A percentile compares a stretch with the other conserved stretches of the same genome.
These are phyloP conservation scores for Fusarium heterosporum DNA, from an alignment of 2,329 filamentous ascomycete genomes.

Conservation along the genomic window DNA sequence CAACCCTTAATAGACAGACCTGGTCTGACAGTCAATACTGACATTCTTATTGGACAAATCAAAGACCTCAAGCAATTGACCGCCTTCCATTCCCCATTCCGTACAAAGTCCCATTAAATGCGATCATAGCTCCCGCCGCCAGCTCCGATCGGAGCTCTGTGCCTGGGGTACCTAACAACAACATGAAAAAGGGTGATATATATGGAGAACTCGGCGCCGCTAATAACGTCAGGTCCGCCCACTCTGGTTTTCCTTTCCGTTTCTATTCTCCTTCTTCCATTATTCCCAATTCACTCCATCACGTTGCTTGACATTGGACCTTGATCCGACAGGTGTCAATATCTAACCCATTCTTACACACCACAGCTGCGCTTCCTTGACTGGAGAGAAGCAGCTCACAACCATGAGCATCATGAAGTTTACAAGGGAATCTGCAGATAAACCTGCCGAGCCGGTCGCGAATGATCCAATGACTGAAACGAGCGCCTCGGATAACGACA, in stretches of 20 bases:
- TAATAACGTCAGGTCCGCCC: constrained; percentile 32
- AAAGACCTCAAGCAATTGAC: neutral
- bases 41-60: constrained; percentile 14
- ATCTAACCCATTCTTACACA: neutral
- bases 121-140: constrained; percentile 32
- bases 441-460: constrained; percentile 2
- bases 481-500: constrained; percentile 29
- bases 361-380: neutral
- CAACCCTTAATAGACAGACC: neutral
- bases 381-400: neutral
- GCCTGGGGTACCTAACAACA: constrained; percentile 27
- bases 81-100: constrained; percentile 7
- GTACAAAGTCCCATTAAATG: constrained; percentile 5
- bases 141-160: constrained; percentile 37
- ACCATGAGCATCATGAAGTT: constrained; percentile 37
- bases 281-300: neutral
- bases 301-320: neutral
- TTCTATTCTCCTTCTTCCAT: constrained; percentile 5
- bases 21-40: constrained; percentile 9
- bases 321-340: neutral
- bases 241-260: constrained; percentile 3
- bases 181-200: constrained; percentile 31
- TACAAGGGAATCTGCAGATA: constrained; percentile 17
- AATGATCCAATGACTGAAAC: constrained; percentile 17
- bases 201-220: constrained; percentile 34